A percentile compares a stretch with the other conserved stretches of the same genome.
Evolutionary conservation across 352 stramenopile species (phyloP).

Genomic region (Pythium phragmitis): DNA sequence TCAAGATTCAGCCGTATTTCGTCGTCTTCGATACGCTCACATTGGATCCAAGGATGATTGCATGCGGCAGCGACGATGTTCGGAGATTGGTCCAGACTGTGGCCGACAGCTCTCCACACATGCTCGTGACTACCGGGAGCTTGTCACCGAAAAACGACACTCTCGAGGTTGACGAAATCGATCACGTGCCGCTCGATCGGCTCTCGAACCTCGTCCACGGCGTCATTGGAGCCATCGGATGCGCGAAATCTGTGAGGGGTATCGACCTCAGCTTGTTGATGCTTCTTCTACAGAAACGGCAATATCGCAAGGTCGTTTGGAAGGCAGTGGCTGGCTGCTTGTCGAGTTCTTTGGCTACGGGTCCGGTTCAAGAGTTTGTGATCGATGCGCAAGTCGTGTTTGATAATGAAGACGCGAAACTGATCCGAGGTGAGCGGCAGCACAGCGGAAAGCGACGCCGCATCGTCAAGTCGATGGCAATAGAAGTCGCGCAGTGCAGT

Average conservation of each 20-base stretch:
- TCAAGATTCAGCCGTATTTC: neutral
- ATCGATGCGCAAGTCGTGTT: slow-evolving; percentile 4
- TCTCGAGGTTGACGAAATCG: neutral
- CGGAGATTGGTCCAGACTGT: neutral
- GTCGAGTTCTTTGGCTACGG: neutral
- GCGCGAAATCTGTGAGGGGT: neutral
- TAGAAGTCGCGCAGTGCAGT: slow-evolving; percentile 5
- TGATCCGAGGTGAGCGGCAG: slow-evolving; percentile 5
- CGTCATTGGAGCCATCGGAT: neutral
- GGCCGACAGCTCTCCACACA: neutral
- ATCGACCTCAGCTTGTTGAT: slow-evolving; percentile 9
- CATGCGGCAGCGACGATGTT: neutral
- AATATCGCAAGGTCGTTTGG: slow-evolving; percentile 4
- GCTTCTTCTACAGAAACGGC: neutral
- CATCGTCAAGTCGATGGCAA: slow-evolving; percentile 5
- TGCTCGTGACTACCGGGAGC: slow-evolving; percentile 2
- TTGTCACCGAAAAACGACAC: neutral
- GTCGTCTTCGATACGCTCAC: slow-evolving; percentile 2
- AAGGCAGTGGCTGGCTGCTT: neutral
- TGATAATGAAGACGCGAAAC: slow-evolving; percentile 8
- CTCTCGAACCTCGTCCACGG: neutral
- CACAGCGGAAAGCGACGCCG: slow-evolving; percentile 1
- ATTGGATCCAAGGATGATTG: slow-evolving; percentile 12
- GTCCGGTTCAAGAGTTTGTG: neutral
- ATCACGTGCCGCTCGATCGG: neutral